A percentile compares a stretch with the other conserved stretches of the same genome.
phyloP scores from a whole-genome alignment of 2,329 filamentous ascomycete genomes.

The Endoconidiophora laricicola region DNA sequence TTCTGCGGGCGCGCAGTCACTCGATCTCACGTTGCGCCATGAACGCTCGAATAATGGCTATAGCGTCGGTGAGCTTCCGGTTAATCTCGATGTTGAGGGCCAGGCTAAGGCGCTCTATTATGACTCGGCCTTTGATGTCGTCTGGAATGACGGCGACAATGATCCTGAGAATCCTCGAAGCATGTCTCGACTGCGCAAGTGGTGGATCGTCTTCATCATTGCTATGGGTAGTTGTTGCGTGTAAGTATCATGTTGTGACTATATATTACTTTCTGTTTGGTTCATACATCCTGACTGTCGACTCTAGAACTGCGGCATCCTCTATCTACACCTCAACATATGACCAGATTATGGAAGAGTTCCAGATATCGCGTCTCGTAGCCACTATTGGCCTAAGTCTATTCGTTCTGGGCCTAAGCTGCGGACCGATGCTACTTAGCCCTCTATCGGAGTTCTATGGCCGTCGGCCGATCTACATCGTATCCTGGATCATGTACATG shows the following conservation, averaged over 20 bases:
- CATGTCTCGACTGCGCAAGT: slow-evolving; percentile 50
- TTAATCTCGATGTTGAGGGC: too few species aligned
- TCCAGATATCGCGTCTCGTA: slow-evolving; percentile 51
- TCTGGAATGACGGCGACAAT: slow-evolving; percentile 52
- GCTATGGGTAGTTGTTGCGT: slow-evolving; percentile 63
- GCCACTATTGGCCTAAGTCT: slow-evolving; percentile 67
- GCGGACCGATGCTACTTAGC: slow-evolving; percentile 46
- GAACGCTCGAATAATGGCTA: too few species aligned
- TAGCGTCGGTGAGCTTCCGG: too few species aligned
- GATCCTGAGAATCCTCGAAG: slow-evolving; percentile 63
- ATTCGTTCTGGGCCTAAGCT: slow-evolving; percentile 60
- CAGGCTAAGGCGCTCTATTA: too few species aligned
- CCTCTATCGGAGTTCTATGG: slow-evolving; percentile 67
- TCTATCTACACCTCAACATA: slow-evolving; percentile 86
- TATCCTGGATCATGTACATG: slow-evolving; percentile 56
- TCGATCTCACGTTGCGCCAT: too few species aligned
- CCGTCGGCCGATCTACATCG: slow-evolving; percentile 62
- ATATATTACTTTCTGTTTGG: neutral
- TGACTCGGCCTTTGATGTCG: slow-evolving; percentile 32
- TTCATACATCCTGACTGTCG: slow-evolving; percentile 1
- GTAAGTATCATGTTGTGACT: slow-evolving; percentile 34
- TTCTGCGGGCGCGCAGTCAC: too few species aligned
- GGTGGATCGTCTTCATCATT: slow-evolving; percentile 64
- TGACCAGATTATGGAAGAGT: slow-evolving; percentile 56
- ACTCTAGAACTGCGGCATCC: slow-evolving; percentile 57